Conservation (phyloP, 2,329 filamentous ascomycete genomes). For the Fusarium sacchari region DNA sequence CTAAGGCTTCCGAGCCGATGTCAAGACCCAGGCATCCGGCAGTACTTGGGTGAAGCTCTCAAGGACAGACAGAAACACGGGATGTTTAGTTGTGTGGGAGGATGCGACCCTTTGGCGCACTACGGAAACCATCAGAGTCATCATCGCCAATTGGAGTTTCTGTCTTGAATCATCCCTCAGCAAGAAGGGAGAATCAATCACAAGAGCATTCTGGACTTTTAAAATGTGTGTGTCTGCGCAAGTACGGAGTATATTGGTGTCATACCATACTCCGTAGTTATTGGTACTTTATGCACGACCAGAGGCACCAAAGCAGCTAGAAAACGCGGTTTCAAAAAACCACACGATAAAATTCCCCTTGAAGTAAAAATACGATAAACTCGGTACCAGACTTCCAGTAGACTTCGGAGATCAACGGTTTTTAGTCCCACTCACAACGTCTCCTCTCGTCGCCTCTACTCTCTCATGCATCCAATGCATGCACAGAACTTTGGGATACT, state of each 20-base stretch:
- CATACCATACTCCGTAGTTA: constrained; percentile 13
- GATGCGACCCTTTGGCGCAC: constrained; percentile 31
- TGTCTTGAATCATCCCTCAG: constrained; percentile 8
- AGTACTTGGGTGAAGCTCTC: constrained; percentile 16
- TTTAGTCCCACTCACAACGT: constrained; percentile 18
- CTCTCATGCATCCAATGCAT: constrained; percentile 15
- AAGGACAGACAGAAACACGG: constrained; percentile 1
- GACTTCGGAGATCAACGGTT: constrained; percentile 3
- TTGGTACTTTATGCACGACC: neutral
- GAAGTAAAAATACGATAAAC: constrained; percentile 8
- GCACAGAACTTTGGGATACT: constrained; percentile 9
- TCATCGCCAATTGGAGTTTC: neutral
- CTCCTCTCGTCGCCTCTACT: neutral
- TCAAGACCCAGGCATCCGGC: constrained; percentile 24
- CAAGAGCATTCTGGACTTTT: neutral
- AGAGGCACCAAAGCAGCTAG: constrained; percentile 11
- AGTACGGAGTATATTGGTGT: neutral
- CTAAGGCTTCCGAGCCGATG: constrained; percentile 9
- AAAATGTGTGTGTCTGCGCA: neutral
- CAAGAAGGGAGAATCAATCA: constrained; percentile 9
- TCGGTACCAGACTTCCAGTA: constrained; percentile 1
- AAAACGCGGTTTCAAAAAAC: neutral
- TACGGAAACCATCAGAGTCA: constrained; percentile 1
- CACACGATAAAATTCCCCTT: neutral
- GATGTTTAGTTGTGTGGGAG: neutral